Conservation (phyloP, 306 rosid genomes). For the Urtica urens region DNA sequence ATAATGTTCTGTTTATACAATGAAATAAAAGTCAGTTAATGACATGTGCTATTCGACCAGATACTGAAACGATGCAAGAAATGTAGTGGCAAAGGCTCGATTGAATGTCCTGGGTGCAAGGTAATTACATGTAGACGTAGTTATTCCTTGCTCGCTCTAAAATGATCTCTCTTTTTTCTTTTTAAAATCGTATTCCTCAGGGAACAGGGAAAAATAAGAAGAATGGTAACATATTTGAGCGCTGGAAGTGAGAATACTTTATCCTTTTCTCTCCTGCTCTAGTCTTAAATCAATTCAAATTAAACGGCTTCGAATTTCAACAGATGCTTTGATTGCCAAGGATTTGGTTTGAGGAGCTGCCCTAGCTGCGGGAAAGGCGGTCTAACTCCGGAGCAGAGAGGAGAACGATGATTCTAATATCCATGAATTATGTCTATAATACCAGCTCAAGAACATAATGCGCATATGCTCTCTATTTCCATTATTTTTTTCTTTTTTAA, state of each 20-base stretch:
- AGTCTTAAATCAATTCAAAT: background rate
- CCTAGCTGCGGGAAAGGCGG: conserved; percentile 79
- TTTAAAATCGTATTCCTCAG: conserved; percentile 18
- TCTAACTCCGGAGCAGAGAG: conserved; percentile 83
- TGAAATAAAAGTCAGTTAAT: background rate
- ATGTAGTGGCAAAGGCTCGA: conserved; percentile 65
- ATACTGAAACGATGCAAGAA: conserved; percentile 34
- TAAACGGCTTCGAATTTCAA: too few relatives aligned
- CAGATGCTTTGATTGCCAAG: conserved; percentile 84
- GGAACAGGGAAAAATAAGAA: conserved; percentile 82
- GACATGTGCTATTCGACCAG: conserved; percentile 16
- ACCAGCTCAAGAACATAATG: too few relatives aligned
- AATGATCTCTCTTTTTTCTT: background rate
- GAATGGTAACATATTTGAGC: conserved; percentile 81
- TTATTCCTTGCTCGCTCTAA: background rate
- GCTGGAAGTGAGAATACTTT: conserved; percentile 98
- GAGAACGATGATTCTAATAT: conserved; percentile 92
- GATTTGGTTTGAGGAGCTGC: conserved; percentile 75
- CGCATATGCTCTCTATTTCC: too few relatives aligned
- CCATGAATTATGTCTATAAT: too few relatives aligned
- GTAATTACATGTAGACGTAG: conserved; percentile 15
- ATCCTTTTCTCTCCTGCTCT: background rate
- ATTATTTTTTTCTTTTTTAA: too few relatives aligned
- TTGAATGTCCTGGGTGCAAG: conserved; percentile 83
- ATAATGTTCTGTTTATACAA: background rate